Evolutionary conservation across 1,139 yeast genomes (phyloP).

Genomic region (Geotrichum restrictum): DNA sequence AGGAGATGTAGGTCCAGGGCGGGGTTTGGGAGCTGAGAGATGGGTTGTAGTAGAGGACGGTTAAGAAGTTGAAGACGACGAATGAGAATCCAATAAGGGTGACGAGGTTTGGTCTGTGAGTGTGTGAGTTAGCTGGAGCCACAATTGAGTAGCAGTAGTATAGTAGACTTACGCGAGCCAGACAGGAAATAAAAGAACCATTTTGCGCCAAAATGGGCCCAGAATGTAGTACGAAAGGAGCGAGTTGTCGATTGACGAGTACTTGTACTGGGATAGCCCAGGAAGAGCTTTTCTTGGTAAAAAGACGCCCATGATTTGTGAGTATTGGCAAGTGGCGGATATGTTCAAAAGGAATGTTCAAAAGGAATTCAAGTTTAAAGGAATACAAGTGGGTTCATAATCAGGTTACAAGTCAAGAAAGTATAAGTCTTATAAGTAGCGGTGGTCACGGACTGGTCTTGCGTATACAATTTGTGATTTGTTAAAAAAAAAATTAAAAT

Average conservation of each 20-base stretch:
- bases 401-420: too few relatives aligned
- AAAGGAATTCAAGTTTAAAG: too few relatives aligned
- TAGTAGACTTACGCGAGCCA: slow-evolving; percentile 59
- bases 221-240: slow-evolving; percentile 67
- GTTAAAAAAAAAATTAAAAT: too few relatives aligned
- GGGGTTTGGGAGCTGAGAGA: slow-evolving; percentile 57
- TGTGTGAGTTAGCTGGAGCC: neutral
- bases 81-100: slow-evolving; percentile 75
- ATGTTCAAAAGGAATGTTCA: too few relatives aligned
- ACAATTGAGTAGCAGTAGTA: neutral
- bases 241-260: slow-evolving; percentile 78
- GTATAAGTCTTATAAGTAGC: too few relatives aligned
- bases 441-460: too few relatives aligned
- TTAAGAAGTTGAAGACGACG: slow-evolving; percentile 57
- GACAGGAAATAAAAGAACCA: slow-evolving; percentile 70
- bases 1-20: slow-evolving; percentile 72
- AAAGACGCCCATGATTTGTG: slow-evolving; percentile 60
- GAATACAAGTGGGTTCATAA: too few relatives aligned
- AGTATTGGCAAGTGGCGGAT: too few relatives aligned
- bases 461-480: too few relatives aligned
- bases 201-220: slow-evolving; percentile 67
- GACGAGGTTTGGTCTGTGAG: slow-evolving; percentile 30
- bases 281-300: slow-evolving; percentile 57
- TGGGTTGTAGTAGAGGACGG: slow-evolving; percentile 74
- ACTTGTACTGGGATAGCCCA: slow-evolving; percentile 65